Conservation (phyloP, 108 stramenopile genomes). For the Cyclotella choctawhatcheeana region DNA sequence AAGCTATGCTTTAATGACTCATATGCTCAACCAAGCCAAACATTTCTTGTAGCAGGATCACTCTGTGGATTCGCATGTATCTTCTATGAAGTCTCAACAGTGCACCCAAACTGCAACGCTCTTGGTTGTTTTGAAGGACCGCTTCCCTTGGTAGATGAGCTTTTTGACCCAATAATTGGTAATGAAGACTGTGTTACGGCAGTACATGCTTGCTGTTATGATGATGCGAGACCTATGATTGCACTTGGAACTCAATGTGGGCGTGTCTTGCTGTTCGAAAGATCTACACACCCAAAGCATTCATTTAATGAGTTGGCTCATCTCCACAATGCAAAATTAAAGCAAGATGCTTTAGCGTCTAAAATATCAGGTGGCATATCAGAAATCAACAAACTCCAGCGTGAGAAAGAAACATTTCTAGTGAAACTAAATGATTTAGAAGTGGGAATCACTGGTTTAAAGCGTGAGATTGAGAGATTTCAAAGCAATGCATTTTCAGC, state of each 20-base stretch:
- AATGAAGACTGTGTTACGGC: conserved; percentile 46
- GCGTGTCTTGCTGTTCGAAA: conserved; percentile 33
- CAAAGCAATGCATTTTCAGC: neutral
- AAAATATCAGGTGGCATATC: conserved; percentile 3
- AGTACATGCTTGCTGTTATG: conserved; percentile 22
- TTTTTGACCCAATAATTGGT: conserved; percentile 23
- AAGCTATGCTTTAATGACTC: neutral
- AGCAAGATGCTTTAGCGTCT: conserved; percentile 5
- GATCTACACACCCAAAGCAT: conserved; percentile 9
- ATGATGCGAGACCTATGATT: conserved; percentile 2
- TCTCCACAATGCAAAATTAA: neutral
- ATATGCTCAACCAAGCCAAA: neutral
- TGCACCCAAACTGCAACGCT: neutral
- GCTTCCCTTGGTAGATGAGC: conserved; percentile 44
- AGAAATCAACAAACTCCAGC: conserved; percentile 20
- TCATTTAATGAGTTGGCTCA: neutral
- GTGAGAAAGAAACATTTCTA: conserved; percentile 20
- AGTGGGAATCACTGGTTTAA: conserved; percentile 12
- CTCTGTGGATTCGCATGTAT: conserved; percentile 54
- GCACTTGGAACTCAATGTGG: conserved; percentile 43
- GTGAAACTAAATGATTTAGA: neutral
- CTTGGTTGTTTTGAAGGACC: conserved; percentile 36
- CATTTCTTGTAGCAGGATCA: conserved; percentile 47
- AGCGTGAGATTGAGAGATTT: conserved; percentile 12
- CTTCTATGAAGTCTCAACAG: conserved; percentile 39